Percentiles rank a stretch among this genome's conserved stretches.
Evolutionary conservation across 805 yeast species (phyloP).

Genomic region (Ogataea henricii): DNA sequence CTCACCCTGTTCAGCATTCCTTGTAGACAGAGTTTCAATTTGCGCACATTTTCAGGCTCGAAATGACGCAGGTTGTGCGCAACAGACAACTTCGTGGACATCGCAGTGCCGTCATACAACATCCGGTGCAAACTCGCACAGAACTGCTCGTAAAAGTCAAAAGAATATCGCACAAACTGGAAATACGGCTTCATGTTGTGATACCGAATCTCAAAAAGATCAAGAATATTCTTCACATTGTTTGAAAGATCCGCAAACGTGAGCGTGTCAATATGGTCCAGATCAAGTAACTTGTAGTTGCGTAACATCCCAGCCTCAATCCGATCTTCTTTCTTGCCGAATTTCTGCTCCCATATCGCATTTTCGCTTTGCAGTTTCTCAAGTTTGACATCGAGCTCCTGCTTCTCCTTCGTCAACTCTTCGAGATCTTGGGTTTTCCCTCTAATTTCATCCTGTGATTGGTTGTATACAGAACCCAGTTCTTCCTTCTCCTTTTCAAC

Average conservation of each 20-base stretch:
- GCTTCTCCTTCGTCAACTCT: neutral
- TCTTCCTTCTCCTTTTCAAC: neutral
- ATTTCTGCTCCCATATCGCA: constrained; percentile 2
- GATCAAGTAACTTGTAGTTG: constrained; percentile 12
- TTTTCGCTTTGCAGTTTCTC: neutral
- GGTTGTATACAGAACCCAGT: too few species aligned
- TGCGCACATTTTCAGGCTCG: constrained; percentile 10
- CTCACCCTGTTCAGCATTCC: constrained; percentile 15
- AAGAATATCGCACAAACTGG: constrained; percentile 17
- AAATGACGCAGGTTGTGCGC: constrained; percentile 13
- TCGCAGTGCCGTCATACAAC: constrained; percentile 14
- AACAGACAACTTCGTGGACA: constrained; percentile 13
- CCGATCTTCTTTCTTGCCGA: constrained; percentile 9
- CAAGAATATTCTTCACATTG: constrained; percentile 15
- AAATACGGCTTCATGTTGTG: constrained; percentile 18
- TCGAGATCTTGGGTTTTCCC: neutral
- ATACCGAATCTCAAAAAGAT: constrained; percentile 17
- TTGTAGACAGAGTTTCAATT: constrained; percentile 17
- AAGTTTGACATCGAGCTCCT: neutral
- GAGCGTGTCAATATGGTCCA: constrained; percentile 13
- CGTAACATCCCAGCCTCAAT: constrained; percentile 7
- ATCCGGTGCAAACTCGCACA: constrained; percentile 14
- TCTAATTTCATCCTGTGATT: neutral
- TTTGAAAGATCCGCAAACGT: constrained; percentile 20
- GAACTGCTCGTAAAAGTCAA: constrained; percentile 20